Conservation (phyloP, 768 basidiomycete genomes). For the Phanerochaete sordida region DNA sequence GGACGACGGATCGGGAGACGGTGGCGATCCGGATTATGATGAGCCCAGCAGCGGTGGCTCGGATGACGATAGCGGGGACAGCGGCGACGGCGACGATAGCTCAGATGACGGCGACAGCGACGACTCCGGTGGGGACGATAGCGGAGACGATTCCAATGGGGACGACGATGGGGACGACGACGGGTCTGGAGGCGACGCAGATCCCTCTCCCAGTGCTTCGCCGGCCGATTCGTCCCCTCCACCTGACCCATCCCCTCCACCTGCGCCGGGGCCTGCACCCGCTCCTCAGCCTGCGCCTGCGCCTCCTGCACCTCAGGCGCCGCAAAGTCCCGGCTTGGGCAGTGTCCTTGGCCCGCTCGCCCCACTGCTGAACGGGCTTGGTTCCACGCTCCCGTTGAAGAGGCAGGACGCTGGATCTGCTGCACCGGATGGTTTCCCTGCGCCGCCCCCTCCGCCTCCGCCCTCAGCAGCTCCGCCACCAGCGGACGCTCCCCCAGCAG, state of each 20-base stretch:
- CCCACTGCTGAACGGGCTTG: neutral
- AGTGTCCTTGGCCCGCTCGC: neutral
- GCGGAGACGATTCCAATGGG: conserved; percentile 1
- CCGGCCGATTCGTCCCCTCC: neutral
- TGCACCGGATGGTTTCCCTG: neutral
- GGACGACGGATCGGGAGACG: neutral
- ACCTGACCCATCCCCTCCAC: neutral
- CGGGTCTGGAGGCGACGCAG: neutral
- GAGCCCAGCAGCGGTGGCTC: neutral
- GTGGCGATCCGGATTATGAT: neutral
- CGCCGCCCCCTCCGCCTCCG: neutral
- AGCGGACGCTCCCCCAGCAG: too few species aligned
- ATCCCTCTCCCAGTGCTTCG: neutral
- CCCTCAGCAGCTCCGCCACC: too few species aligned
- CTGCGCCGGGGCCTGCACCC: conserved; percentile 1
- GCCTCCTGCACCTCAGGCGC: neutral
- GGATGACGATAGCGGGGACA: neutral
- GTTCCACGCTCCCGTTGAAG: neutral
- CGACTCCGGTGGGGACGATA: neutral
- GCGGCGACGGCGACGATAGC: neutral
- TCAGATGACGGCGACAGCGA: neutral
- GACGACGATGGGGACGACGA: neutral
- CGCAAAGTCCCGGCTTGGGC: neutral
- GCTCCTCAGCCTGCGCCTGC: neutral
- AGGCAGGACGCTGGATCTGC: neutral